Evolutionary conservation across 805 yeast genomes (phyloP).

Genomic region (Spathaspora sp.): DNA sequence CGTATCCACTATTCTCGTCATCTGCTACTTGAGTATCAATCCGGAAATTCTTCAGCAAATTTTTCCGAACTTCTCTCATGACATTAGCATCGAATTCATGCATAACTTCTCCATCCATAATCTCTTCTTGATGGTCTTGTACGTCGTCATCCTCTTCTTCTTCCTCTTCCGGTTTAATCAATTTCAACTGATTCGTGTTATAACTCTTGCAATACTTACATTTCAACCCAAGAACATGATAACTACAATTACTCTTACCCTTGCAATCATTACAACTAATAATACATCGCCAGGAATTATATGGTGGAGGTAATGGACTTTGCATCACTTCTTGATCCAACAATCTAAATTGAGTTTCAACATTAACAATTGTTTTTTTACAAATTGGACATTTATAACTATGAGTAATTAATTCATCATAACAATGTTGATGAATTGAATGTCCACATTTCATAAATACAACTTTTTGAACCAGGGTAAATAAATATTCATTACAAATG

Average conservation of each 20-base stretch:
- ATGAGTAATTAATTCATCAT: slow-evolving; percentile 74
- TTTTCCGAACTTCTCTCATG: slow-evolving; percentile 33
- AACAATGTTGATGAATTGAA: slow-evolving; percentile 85
- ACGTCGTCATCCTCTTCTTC: slow-evolving; percentile 26
- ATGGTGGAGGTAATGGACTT: slow-evolving; percentile 79
- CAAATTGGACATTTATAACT: slow-evolving; percentile 91
- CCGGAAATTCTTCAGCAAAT: slow-evolving; percentile 32
- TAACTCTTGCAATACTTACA: slow-evolving; percentile 87
- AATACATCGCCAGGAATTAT: slow-evolving; percentile 69
- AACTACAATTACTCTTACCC: slow-evolving; percentile 69
- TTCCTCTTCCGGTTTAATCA: slow-evolving; percentile 64
- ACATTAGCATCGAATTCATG: slow-evolving; percentile 10
- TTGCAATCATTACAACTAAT: slow-evolving; percentile 84
- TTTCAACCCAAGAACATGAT: slow-evolving; percentile 82
- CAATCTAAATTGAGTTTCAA: slow-evolving; percentile 85
- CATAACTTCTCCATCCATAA: slow-evolving; percentile 15
- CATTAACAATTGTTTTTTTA: slow-evolving; percentile 76
- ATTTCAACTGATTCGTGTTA: slow-evolving; percentile 71
- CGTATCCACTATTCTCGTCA: slow-evolving; percentile 16
- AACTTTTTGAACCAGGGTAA: slow-evolving; percentile 75
- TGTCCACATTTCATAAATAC: slow-evolving; percentile 95
- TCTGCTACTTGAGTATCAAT: slow-evolving; percentile 28
- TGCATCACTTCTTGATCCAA: slow-evolving; percentile 77
- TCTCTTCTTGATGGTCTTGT: background rate
- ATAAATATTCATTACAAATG: slow-evolving; percentile 87